A percentile compares a stretch with the other conserved stretches of the same genome.
phyloP scores from a whole-genome alignment of 108 stramenopile genomes.

The Nitzschia putrida region DNA sequence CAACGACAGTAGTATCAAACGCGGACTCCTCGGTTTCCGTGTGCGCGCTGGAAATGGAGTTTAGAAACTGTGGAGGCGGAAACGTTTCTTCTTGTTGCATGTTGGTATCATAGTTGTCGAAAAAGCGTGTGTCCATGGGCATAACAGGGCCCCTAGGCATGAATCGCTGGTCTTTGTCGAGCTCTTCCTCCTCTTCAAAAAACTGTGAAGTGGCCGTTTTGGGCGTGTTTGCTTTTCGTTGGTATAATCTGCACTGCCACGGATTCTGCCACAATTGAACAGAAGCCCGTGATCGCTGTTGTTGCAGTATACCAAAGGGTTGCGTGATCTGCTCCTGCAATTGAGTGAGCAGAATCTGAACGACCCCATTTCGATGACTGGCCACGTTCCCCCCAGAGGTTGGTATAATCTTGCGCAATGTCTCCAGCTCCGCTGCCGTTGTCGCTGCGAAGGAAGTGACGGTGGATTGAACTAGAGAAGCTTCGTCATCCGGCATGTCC shows the following conservation, averaged over 20 bases:
- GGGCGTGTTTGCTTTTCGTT: neutral
- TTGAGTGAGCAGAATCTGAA: slow-evolving; percentile 60
- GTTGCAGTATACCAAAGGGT: slow-evolving; percentile 67
- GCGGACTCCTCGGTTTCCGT: neutral
- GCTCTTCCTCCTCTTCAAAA: slow-evolving; percentile 16
- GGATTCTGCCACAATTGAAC: slow-evolving; percentile 60
- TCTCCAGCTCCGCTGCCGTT: slow-evolving; percentile 79
- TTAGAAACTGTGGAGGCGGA: slow-evolving; percentile 18
- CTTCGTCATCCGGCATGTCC: slow-evolving; percentile 68
- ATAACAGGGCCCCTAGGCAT: slow-evolving; percentile 7
- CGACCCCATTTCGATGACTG: slow-evolving; percentile 70
- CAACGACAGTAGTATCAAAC: neutral
- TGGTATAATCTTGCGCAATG: slow-evolving; percentile 61
- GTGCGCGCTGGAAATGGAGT: neutral
- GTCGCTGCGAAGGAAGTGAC: slow-evolving; percentile 81
- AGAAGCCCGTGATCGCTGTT: slow-evolving; percentile 50
- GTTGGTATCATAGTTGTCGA: slow-evolving; percentile 17
- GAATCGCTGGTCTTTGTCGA: slow-evolving; percentile 27
- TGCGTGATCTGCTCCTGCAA: slow-evolving; percentile 69
- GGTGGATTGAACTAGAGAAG: slow-evolving; percentile 76
- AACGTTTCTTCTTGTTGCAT: slow-evolving; percentile 12
- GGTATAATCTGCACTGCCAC: slow-evolving; percentile 41
- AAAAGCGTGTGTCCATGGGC: slow-evolving; percentile 11
- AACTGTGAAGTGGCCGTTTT: slow-evolving; percentile 1
- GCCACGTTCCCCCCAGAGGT: slow-evolving; percentile 21